These are phyloP conservation scores for Aspergillus nanangensis DNA, from an alignment of 495 filamentous ascomycete species.

Conservation along the genomic window DNA sequence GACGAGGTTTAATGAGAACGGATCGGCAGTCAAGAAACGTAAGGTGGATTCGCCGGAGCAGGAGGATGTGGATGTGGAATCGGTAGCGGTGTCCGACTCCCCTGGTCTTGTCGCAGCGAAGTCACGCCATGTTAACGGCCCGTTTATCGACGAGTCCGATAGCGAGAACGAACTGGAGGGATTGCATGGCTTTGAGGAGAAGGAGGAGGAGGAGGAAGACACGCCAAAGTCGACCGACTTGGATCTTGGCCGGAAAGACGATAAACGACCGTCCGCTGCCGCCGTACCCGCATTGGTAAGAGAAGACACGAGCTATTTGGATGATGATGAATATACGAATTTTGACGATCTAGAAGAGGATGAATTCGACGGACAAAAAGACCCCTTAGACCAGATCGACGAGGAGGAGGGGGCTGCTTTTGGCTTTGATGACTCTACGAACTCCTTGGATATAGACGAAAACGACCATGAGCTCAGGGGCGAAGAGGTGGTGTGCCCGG, in stretches of 20 bases:
- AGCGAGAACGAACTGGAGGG: conserved; percentile 50
- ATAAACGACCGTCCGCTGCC: conserved; percentile 31
- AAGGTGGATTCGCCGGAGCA: conserved; percentile 26
- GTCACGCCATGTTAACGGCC: conserved; percentile 32
- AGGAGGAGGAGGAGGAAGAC: not conserved
- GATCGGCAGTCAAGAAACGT: conserved; percentile 30
- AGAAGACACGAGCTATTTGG: conserved; percentile 52
- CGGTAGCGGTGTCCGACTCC: conserved; percentile 2
- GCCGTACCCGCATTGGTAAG: conserved; percentile 44
- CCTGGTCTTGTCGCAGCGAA: conserved; percentile 7
- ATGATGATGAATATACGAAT: conserved; percentile 57
- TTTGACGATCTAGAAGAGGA: conserved; percentile 64
- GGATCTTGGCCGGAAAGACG: no score
- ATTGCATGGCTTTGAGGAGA: conserved; percentile 17
- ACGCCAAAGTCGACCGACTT: no score
- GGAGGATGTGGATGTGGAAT: conserved; percentile 13
- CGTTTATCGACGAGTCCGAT: conserved; percentile 67
- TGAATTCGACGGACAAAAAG: conserved; percentile 30
- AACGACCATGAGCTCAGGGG: conserved; percentile 27
- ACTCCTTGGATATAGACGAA: conserved; percentile 30
- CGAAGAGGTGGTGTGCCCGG: conserved; percentile 56
- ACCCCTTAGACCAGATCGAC: conserved; percentile 38
- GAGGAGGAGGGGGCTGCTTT: no score
- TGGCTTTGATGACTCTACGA: no score
- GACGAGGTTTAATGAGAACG: conserved; percentile 26